Conservation (phyloP, 192 early-diverging fungal species). For the Coemansia sp. region DNA sequence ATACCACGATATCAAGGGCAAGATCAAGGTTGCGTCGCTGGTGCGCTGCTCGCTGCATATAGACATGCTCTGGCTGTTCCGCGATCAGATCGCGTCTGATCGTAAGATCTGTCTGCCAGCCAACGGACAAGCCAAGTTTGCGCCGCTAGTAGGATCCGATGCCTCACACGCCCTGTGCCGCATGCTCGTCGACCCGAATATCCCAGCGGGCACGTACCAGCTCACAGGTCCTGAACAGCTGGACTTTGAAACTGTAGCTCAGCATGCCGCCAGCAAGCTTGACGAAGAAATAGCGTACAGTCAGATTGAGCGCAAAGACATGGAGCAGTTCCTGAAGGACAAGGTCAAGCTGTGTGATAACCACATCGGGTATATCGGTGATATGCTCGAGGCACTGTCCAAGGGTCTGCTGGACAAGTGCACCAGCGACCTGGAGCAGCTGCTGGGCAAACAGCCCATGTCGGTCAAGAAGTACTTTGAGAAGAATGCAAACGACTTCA, state of each 20-base stretch:
- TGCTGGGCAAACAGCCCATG: slow-evolving; percentile 43
- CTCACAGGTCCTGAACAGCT: slow-evolving; percentile 36
- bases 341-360: slow-evolving; percentile 21
- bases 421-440: slow-evolving; percentile 33
- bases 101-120: slow-evolving; percentile 34
- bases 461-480: slow-evolving; percentile 35
- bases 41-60: slow-evolving; percentile 51
- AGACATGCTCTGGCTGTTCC: slow-evolving; percentile 49
- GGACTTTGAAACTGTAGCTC: slow-evolving; percentile 24
- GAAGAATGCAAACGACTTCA: slow-evolving; percentile 48
- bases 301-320: slow-evolving; percentile 28
- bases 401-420: slow-evolving; percentile 24
- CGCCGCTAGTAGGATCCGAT: slow-evolving; percentile 31
- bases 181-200: slow-evolving; percentile 37
- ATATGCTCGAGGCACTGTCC: slow-evolving; percentile 37
- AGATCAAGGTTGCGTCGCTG: slow-evolving; percentile 39
- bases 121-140: slow-evolving; percentile 27
- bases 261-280: slow-evolving; percentile 24
- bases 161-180: slow-evolving; percentile 38
- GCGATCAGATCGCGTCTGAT: slow-evolving; percentile 36
- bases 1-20: slow-evolving; percentile 29
- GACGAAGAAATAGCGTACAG: slow-evolving; percentile 31
- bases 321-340: slow-evolving; percentile 32
- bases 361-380: slow-evolving; percentile 30
- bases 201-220: slow-evolving; percentile 40